Percentiles rank a stretch among this genome's conserved stretches.
phyloP scores from a whole-genome alignment of 345 rosid species.

The Gossypium longicalyx region DNA sequence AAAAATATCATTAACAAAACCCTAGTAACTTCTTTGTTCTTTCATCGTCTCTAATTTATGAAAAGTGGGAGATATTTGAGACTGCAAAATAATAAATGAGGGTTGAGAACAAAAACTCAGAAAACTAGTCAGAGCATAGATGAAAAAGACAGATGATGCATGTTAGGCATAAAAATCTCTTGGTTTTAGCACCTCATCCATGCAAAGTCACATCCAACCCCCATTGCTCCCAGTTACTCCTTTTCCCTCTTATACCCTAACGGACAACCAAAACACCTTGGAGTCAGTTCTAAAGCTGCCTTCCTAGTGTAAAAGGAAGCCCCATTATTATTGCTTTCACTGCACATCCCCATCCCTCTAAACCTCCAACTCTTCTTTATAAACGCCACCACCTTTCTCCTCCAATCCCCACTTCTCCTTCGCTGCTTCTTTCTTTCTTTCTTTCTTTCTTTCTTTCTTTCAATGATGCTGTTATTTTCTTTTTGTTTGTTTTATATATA shows the following conservation, averaged over 20 bases:
- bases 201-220: conserved; percentile 30
- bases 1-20: no score
- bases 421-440: not conserved
- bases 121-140: not conserved
- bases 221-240: not conserved
- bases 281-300: conserved; percentile 19
- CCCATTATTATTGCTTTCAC: conserved; percentile 20
- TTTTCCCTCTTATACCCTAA: conserved; percentile 11
- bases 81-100: not conserved
- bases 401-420: conserved; percentile 37
- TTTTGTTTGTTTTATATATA: not conserved
- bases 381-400: conserved; percentile 13
- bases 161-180: conserved; percentile 11
- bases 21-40: no score
- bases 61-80: no score
- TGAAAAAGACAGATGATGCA: conserved; percentile 17
- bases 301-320: conserved; percentile 19
- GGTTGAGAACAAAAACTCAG: not conserved
- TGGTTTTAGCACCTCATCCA: conserved; percentile 19
- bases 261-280: conserved; percentile 3
- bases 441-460: conserved; percentile 15
- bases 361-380: not conserved
- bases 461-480: not conserved
- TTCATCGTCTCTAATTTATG: no score
- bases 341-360: not conserved